Base-by-base conservation (phyloP, 31 red algal species). In the Odonthalia washingtoniensis region DNA sequence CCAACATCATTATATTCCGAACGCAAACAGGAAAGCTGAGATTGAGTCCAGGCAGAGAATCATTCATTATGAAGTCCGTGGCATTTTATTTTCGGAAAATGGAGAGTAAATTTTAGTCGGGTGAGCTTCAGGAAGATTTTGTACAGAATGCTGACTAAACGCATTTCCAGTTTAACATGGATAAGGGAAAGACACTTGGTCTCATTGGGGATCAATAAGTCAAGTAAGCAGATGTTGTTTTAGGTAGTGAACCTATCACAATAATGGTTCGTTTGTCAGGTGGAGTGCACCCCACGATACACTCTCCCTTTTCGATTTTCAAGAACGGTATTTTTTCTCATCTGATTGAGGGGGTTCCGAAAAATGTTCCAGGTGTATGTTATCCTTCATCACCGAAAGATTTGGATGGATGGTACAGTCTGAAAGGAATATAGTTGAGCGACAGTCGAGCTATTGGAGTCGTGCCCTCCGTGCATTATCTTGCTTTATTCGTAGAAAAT, bases 211-310 rank as follows among this genome's bases (percentile, higher is more conserved):
- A 12, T 70, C 6, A 12, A 9, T 12, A 70, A 34, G 27, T 70
- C 67, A 70, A 70, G 27, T 70, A 70, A 34, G 67, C 67, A 12
- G 67, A 70, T 18, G 27, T 70, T 70, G 12, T 70, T 70, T 70
- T 26, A 34, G 33, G 27, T 12, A 26, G 33, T 70, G 67, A 70
- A 57, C 49, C 49, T 14, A 57, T 57, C 49, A 57, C 49, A 9
- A 57, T 57, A 21, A 57, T 57, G 49, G 49, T 57, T 57, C 49
- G 21, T 57, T 57, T 21, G 49, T 14, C 49, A 57, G 49, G 49
- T 57, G n/a, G 49, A 14, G 49, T 14, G 21, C 9, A 21, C 12
- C 12, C 21, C 9, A 14, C 49, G 21, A 57, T 57, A 14, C 49
- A 57, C 9, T 9, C 21, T 57, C 49, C 21, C 12, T 14, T 57